These are phyloP conservation scores for Rubus idaeus DNA, from an alignment of 306 rosid genomes.

Conservation along the genomic window DNA sequence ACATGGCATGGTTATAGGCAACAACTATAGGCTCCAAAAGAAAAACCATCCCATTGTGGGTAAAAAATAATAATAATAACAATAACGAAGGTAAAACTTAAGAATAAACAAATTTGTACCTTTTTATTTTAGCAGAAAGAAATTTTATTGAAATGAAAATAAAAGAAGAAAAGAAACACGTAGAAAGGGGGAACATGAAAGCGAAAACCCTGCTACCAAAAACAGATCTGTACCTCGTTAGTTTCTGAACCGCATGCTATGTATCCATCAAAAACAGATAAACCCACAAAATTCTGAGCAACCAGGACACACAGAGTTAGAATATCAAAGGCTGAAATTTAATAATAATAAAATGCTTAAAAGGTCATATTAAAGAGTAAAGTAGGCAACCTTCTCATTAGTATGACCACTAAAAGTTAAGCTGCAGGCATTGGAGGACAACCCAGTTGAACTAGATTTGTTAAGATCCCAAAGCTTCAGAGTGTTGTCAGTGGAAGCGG, in stretches of 20 bases:
- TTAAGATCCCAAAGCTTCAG: constrained; percentile 75
- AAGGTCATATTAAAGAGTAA: neutral
- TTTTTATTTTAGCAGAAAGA: neutral
- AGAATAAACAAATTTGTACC: neutral
- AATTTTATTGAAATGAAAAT: neutral
- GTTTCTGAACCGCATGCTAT: constrained; percentile 80
- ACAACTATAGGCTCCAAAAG: neutral
- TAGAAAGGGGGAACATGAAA: neutral
- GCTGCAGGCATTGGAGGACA: constrained; percentile 49
- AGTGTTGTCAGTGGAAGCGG: constrained; percentile 76
- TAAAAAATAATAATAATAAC: neutral
- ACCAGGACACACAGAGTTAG: constrained; percentile 29
- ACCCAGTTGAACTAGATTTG: constrained; percentile 44
- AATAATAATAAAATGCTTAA: neutral
- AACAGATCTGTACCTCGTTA: constrained; percentile 51
- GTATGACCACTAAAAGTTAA: constrained; percentile 61
- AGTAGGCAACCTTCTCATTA: constrained; percentile 58
- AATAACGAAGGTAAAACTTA: constrained; percentile 4
- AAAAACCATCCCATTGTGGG: constrained; percentile 1
- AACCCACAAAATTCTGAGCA: constrained; percentile 70
- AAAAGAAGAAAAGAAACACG: neutral
- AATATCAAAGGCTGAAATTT: neutral
- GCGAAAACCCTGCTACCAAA: neutral
- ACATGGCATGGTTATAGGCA: neutral
- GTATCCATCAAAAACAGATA: constrained; percentile 63